These are phyloP conservation scores for Pseudocohnilembus persalinus DNA, from an alignment of 169 alveolate genomes.

Conservation along the genomic window DNA sequence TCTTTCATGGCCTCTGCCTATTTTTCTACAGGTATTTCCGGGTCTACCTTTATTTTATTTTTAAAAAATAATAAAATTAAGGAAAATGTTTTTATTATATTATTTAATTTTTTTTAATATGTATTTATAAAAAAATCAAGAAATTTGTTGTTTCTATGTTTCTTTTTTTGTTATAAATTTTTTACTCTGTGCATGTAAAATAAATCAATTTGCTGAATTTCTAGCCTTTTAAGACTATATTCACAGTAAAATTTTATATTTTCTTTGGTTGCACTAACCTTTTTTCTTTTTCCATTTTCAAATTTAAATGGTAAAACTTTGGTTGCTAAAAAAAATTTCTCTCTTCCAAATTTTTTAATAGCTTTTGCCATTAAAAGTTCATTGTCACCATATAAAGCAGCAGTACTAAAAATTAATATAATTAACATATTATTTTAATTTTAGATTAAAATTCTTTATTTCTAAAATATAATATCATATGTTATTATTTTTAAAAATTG, in stretches of 20 bases:
- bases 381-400: not conserved
- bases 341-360: slow-evolving; percentile 7
- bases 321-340: slow-evolving; percentile 5
- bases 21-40: not conserved
- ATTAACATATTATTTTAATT: no score
- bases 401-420: not conserved
- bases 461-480: no score
- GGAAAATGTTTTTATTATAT: no score
- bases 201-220: not conserved
- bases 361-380: slow-evolving; percentile 8
- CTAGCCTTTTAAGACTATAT: not conserved
- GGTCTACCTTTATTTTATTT: no score
- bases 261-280: not conserved
- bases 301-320: not conserved
- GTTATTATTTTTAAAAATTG: no score
- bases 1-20: not conserved
- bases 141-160: no score
- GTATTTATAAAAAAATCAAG: not conserved
- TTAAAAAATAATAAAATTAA: no score
- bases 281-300: not conserved
- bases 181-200: slow-evolving; percentile 3
- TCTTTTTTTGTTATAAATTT: no score
- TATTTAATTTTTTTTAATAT: no score
- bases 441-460: not conserved
- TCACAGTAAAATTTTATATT: not conserved